phyloP scores from a whole-genome alignment of 202 grass and related monocot species.

The Cymbopogon flexuosus region DNA sequence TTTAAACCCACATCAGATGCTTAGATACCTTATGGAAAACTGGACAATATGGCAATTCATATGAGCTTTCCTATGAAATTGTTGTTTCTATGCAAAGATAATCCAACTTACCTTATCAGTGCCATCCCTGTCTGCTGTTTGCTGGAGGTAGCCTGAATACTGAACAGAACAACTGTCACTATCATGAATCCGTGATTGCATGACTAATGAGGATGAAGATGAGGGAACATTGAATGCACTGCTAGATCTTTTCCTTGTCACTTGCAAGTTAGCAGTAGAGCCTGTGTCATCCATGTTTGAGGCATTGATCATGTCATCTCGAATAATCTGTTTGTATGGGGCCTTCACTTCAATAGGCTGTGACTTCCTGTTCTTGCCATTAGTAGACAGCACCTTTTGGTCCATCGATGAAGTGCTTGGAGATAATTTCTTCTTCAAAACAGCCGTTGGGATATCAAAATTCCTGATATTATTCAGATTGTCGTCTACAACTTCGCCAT shows the following conservation, averaged over 20 bases:
- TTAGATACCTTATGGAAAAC: neutral
- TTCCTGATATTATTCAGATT: constrained; percentile 61
- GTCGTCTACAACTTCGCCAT: constrained; percentile 75
- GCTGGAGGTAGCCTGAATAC: constrained; percentile 29
- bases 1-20: neutral
- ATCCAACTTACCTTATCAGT: constrained; percentile 35
- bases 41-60: neutral
- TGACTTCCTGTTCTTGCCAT: constrained; percentile 20
- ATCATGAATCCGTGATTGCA: constrained; percentile 39
- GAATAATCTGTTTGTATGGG: constrained; percentile 23
- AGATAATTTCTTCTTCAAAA: constrained; percentile 55
- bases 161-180: constrained; percentile 20
- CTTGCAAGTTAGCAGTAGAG: constrained; percentile 60
- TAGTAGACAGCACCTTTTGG: constrained; percentile 43
- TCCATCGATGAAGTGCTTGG: constrained; percentile 34
- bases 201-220: constrained; percentile 39
- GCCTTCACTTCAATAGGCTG: constrained; percentile 28
- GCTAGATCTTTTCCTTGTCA: constrained; percentile 66
- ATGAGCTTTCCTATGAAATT: neutral
- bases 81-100: neutral
- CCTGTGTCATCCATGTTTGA: constrained; percentile 43
- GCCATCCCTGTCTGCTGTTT: constrained; percentile 21
- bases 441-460: constrained; percentile 69
- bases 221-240: constrained; percentile 42
- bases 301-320: constrained; percentile 14